These are phyloP conservation scores for Alternaria brassicae DNA, from an alignment of 2,329 filamentous ascomycete genomes.

Conservation along the genomic window DNA sequence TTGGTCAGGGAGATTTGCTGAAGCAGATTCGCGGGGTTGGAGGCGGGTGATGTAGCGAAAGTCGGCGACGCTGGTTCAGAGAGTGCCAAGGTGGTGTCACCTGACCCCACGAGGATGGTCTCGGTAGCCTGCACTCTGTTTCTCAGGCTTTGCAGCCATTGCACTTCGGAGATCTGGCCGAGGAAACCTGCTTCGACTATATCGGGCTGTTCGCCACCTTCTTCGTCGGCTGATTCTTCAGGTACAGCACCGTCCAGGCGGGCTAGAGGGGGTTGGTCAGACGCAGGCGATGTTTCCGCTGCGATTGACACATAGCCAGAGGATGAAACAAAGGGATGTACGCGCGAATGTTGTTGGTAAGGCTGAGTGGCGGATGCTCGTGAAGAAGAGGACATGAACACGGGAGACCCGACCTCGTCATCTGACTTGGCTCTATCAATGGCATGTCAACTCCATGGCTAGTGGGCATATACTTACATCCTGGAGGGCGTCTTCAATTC, in stretches of 20 bases:
- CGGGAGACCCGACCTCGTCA: not conserved
- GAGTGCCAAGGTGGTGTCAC: not conserved
- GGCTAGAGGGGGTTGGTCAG: conserved; percentile 2
- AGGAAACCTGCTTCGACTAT: conserved; percentile 14
- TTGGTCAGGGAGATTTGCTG: not conserved
- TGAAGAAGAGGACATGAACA: conserved; percentile 6
- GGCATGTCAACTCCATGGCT: not conserved
- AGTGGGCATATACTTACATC: conserved; percentile 9
- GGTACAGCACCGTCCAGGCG: not conserved
- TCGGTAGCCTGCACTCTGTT: conserved; percentile 1
- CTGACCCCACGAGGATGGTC: conserved; percentile 13
- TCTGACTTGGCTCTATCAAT: conserved; percentile 11
- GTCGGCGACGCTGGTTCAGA: not conserved
- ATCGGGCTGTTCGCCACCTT: not conserved
- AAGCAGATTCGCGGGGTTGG: not conserved
- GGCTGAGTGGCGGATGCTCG: not conserved
- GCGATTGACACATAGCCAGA: not conserved
- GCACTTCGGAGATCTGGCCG: conserved; percentile 30
- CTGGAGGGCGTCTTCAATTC: conserved; percentile 20
- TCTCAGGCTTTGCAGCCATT: conserved; percentile 29
- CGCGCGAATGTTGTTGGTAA: conserved; percentile 2
- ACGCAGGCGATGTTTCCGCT: not conserved
- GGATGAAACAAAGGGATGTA: not conserved
- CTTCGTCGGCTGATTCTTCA: conserved; percentile 1
- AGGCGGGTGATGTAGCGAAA: not conserved